Evolutionary conservation across 306 rosid species (phyloP).

Genomic region (Leucaena leucocephala): DNA sequence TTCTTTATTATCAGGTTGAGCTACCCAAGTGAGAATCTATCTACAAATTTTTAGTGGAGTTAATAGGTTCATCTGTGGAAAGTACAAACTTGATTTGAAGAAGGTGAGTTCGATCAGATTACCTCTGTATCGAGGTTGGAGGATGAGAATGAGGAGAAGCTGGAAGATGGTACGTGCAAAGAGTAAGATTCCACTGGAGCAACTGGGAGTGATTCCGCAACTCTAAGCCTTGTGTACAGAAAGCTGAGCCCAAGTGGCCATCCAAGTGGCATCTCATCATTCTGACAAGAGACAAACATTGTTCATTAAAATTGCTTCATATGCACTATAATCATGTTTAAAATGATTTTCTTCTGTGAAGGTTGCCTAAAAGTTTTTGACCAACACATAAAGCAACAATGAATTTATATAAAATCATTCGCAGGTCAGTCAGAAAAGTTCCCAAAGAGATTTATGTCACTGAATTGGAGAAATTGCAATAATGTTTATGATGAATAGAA

Average conservation of each 20-base stretch:
- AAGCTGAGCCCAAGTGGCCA: constrained; percentile 86
- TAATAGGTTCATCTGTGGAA: constrained; percentile 16
- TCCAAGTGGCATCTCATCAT: constrained; percentile 54
- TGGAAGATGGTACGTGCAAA: constrained; percentile 53
- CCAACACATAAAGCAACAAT: neutral
- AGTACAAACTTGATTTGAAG: neutral
- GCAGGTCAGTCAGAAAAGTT: neutral
- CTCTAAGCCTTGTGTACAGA: constrained; percentile 57
- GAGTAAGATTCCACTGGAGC: constrained; percentile 40
- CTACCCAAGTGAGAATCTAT: neutral
- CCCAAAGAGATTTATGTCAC: neutral
- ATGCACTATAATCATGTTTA: neutral
- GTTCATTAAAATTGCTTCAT: neutral
- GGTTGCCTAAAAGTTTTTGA: neutral
- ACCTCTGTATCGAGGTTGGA: constrained; percentile 90
- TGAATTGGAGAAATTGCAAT: constrained; percentile 8
- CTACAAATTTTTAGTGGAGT: neutral
- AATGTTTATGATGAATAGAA: constrained; percentile 14
- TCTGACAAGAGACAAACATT: constrained; percentile 42
- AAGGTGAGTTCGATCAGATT: constrained; percentile 11
- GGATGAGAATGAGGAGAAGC: constrained; percentile 83
- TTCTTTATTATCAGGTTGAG: neutral
- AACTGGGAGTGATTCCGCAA: constrained; percentile 46
- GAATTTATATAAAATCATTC: neutral
- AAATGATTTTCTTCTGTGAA: constrained; percentile 1